Percentiles rank a stretch among this genome's conserved stretches.
These are phyloP conservation scores for Cunninghamia lanceolata DNA, from an alignment of 75 land plant species.

Conservation along the genomic window DNA sequence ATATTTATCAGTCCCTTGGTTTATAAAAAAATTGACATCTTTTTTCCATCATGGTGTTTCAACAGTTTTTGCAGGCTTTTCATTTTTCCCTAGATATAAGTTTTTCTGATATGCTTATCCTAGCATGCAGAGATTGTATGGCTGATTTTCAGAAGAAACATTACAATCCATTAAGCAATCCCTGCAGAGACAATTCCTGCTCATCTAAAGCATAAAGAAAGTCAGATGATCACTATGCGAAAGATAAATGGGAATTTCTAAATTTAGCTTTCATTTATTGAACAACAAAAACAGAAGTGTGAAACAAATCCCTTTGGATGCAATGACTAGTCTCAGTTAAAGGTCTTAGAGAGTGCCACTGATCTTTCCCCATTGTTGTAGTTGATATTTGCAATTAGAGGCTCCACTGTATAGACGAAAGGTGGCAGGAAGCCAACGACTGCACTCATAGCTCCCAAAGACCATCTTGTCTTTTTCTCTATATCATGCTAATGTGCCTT, in stretches of 20 bases:
- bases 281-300: no score
- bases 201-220: neutral
- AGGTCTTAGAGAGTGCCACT: no score
- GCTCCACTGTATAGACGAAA: no score
- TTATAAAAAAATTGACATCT: no score
- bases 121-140: neutral
- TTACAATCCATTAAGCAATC: neutral
- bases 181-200: neutral
- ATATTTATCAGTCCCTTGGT: neutral
- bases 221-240: neutral
- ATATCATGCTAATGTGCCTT: neutral
- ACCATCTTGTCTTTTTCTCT: no score
- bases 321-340: no score
- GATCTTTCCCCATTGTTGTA: no score
- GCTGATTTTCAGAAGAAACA: neutral
- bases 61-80: neutral
- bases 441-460: neutral
- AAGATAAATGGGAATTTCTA: neutral
- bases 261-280: no score
- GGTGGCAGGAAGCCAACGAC: no score
- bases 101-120: neutral
- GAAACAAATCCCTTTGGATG: no score
- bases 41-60: neutral
- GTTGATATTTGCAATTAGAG: no score
- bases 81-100: neutral